Evolutionary conservation across 2,329 filamentous ascomycete species (phyloP), one percentile per base, ranked within the genome.

Genomic region (Sporothrix globosa): DNA sequence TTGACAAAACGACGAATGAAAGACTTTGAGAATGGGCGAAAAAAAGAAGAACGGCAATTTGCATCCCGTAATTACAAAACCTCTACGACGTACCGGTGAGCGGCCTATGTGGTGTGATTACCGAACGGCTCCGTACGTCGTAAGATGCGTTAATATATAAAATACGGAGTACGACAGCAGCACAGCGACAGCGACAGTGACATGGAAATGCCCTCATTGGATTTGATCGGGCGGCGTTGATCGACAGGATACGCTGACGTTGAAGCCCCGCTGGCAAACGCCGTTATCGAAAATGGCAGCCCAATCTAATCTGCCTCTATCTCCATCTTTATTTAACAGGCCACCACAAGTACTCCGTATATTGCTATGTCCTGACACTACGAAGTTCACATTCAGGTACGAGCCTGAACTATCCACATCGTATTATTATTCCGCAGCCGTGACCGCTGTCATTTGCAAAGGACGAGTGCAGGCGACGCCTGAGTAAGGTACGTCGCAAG

Each of bases 191-290:
- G 11, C 11, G 41, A 44, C 41, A 44, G 41, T 13, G 39, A 44
- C 41, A 4, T 13, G 4, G 9, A 44, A 10, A 13, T 13, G 11
- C 11, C 41, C 17, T 44, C 34, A 34, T 34, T 34, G 34, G 34
- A 34, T 6, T 34, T 34, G 34, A 34, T 34, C 34, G 34, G 34
- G 34, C 34, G 34, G 34, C 34, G 27, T 34, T 14, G 58, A 63
- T 63, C 39, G 24, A 44, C 61, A 65, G 60, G 44, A 65, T 65
- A 44, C 46, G 61, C 61, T 65, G 61, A 48, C 61, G 61, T 65
- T 50, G 61, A 50, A 19, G 14, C 46, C 58, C 44, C 6, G 34
- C 60, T 48, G 41, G 58, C 24, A 34, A 65, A 65, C 41, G 60
- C 58, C 44, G 60, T 17, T 48, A 19, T 61, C 56, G 41, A 24